Conservation (phyloP, 495 filamentous ascomycete species). For the Aspergillus campestris region DNA sequence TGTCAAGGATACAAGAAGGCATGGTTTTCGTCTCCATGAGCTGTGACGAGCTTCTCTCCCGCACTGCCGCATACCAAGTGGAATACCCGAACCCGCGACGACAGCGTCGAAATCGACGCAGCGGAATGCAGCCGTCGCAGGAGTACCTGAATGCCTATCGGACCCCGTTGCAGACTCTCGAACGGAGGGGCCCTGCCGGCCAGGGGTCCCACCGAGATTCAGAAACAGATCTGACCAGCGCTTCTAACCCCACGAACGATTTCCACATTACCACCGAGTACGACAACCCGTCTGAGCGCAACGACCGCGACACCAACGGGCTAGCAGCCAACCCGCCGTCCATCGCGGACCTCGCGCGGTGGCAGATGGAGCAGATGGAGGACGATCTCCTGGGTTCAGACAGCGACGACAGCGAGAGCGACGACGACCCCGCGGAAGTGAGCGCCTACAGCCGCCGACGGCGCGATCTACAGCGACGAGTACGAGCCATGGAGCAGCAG, state of each 20-base stretch:
- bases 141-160: conserved; percentile 33
- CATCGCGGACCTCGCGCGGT: conserved; percentile 18
- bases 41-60: conserved; percentile 60
- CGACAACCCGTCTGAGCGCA: conserved; percentile 36
- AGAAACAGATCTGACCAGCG: conserved; percentile 12
- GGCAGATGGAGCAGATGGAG: conserved; percentile 16
- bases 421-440: conserved; percentile 18
- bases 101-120: conserved; percentile 19
- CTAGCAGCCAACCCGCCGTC: conserved; percentile 3
- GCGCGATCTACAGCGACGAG: conserved; percentile 18
- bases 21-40: conserved; percentile 90
- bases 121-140: conserved; percentile 28
- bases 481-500: conserved; percentile 16
- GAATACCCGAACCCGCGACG: conserved; percentile 43
- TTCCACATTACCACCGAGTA: conserved; percentile 47
- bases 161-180: conserved; percentile 26
- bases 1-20: conserved; percentile 63
- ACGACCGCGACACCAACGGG: conserved; percentile 9
- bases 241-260: conserved; percentile 19
- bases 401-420: conserved; percentile 46
- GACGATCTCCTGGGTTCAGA: conserved; percentile 37
- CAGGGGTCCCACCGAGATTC: conserved; percentile 16
- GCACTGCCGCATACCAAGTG: conserved; percentile 70
- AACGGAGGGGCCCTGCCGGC: conserved; percentile 17
- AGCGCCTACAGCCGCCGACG: conserved; percentile 23